Base-by-base conservation (phyloP, 305 asterid genomes). In the Rubia peregrina region DNA sequence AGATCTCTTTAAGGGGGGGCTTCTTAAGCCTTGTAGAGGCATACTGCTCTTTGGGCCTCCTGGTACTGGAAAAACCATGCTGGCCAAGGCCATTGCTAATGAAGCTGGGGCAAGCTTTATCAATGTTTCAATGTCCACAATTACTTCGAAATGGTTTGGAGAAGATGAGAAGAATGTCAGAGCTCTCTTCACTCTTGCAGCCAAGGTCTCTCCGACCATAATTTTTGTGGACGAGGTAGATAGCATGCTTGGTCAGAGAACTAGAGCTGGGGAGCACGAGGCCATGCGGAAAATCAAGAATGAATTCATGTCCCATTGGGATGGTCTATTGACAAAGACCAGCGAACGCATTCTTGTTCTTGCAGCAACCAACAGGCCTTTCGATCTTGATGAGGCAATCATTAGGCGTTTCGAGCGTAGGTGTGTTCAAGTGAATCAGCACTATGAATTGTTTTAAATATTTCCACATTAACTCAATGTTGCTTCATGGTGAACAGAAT, bases 61-160 rank as follows among this genome's bases (percentile, higher is more conserved):
- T 1, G 99, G 98, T 42, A 94, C 99, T 1, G 99, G 99, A 33
- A 94, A 94, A 76, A 94, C 99, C 8, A 94, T 94, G 99, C 87
- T 94, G 33, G 99, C 99, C 21, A 94, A 94, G 81, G 99, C 99
- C 74, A 94, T 94, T 41, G 98, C 98, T 61, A 88, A 83, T 53
- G 99, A 94, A 79, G 99, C 99, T 38, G 99, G 98, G 49, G 99
- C 99, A 16, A 94, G 99, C 86, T 91, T 94, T 85, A 91, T 94
- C 73, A 94, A 94, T 65, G 98, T 94, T 67, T 91, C 97, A 13
- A 94, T 94, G 99, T 94, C 99, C 40, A 94, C 97, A 21, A 89
- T 94, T 77, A 91, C 99, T 71, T 94, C 99, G 9, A 94, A 94
- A 80, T 94, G 99, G 99, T 91, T 94, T 65, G 99, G 99, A 24